Evolutionary conservation across 139 green algal genomes (phyloP), one percentile per base, ranked within the genome.

Genomic region (Auxenochlorella pyrenoidosa): DNA sequence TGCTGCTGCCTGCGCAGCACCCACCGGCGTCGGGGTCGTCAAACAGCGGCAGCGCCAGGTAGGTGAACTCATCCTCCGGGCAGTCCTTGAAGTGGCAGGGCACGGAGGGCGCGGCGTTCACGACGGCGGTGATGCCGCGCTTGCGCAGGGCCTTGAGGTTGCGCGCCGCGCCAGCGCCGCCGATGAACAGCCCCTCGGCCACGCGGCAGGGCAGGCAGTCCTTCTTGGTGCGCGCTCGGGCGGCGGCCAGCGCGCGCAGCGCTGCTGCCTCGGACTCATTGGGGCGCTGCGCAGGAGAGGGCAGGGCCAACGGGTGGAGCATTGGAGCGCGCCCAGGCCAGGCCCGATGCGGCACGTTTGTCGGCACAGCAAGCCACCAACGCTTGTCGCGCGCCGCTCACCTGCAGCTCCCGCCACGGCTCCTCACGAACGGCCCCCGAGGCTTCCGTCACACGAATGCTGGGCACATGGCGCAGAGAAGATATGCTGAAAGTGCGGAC

Each of bases 21-120:
- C 98, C 93, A 86, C 97, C 92, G 78, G 97, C 94, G 3, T 94
- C 87, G 47, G 96, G 92, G 30, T 91, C 88, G 88, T 99, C 97
- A 28, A 88, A 82, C 44, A 98, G 89, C 1, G 95, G 88, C 44
- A 95, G 83, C 4, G 89, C 78, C 34, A 94, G 82, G 82, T 91
- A 96, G 86, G 15, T 87, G 66, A 91, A 91, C n/a, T 26, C 70
- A 32, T 71, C 89, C 32, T 89, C 66, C 24, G 72, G 79, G 41
- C 78, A 68, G 38, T 83, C 80, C 26, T 16, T 26, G 43, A 90
- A 92, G 80, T 90, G 93, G 86, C 89, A 92, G 21, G 92, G 90
- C 70, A 95, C 88, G 0, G 90, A 59, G 36, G 93, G 91, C 5
- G 86, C 95, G 0, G 94, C 92, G 47, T 98, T 98, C 24, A 99